A percentile compares a stretch with the other conserved stretches of the same genome.
phyloP scores from a whole-genome alignment of 2,329 filamentous ascomycete genomes.

The Cyphellophora attinorum region DNA sequence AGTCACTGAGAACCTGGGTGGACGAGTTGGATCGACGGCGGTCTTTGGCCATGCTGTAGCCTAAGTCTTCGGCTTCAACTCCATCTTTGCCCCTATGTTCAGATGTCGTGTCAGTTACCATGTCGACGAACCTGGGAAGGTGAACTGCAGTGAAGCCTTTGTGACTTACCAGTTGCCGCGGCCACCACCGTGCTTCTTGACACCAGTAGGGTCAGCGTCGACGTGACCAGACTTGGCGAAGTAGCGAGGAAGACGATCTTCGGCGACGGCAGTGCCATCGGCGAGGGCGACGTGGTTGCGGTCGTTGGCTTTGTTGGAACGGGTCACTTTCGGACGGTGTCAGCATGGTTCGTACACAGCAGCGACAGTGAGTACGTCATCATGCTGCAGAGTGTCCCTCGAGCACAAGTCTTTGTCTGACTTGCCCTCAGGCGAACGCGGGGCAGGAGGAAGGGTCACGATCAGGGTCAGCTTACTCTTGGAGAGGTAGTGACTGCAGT shows the following conservation, averaged over 20 bases:
- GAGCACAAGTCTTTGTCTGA: too few relatives aligned
- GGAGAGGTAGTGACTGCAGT: too few relatives aligned
- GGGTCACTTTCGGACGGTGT: conserved; percentile 70
- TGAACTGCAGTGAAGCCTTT: too few relatives aligned
- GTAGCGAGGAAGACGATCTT: conserved; percentile 77
- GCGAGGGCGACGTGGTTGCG: conserved; percentile 76
- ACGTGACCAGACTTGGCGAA: conserved; percentile 80
- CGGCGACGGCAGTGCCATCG: conserved; percentile 59
- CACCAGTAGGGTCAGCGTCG: conserved; percentile 79
- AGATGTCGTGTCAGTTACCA: neutral
- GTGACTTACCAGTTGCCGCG: conserved; percentile 80
- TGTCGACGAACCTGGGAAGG: conserved; percentile 2
- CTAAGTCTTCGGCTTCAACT: conserved; percentile 74
- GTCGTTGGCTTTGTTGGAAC: conserved; percentile 91
- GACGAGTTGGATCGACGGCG: conserved; percentile 91
- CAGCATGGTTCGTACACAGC: too few relatives aligned
- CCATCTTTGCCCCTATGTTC: conserved; percentile 65
- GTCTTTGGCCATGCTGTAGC: conserved; percentile 73
- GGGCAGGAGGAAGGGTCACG: too few relatives aligned
- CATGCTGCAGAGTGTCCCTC: too few relatives aligned
- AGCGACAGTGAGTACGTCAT: too few relatives aligned
- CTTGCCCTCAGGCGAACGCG: too few relatives aligned
- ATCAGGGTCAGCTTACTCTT: too few relatives aligned
- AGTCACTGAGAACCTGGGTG: conserved; percentile 61
- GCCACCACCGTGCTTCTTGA: conserved; percentile 91